Base-by-base conservation (phyloP, 371 early-diverging fungal species). In the Mucor sp. region DNA sequence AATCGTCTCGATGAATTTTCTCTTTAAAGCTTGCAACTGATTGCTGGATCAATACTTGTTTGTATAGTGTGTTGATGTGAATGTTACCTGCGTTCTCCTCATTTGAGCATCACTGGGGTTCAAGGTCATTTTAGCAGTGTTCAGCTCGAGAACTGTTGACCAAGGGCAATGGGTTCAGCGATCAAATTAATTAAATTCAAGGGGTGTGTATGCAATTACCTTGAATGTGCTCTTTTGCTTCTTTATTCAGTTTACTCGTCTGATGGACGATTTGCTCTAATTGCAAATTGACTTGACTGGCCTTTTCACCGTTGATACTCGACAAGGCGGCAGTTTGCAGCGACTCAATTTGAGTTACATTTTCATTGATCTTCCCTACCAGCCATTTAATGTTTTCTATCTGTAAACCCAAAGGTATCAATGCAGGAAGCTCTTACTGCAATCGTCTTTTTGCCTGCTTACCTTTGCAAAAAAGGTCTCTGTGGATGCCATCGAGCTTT, bases 1-100 rank as follows among this genome's bases (percentile, higher is more conserved):
- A 82, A 94, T 91, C 8, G 87, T 84, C 35, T 91, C 90, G 75
- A 93, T 66, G 67, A 94, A 93, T 72, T 86, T 88, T 63, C 91
- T 89, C 37, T 89, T 86, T 60, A 90, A 58, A 11, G 83, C 78
- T 6, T 78, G 27, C 8, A 53, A 39, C 21, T 66, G 25, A n/a
- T 21, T 23, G 28, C 0, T 28, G 84, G 76, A 70, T 87, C 81
- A 28, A 74, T 79, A 50, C 75, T 69, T 6, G n/a, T 30, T 27
- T 87, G 7, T n/a, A n/a, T 35, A 5, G 1, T 8, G 25, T 11
- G 25, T 12, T 80, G 41, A 88, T 86, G 19, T 67, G 21, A 72
- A 67, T 35, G 87, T 88, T 50, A 75, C 82, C 48, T 79, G 63
- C 23, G 70, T 68, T 43, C 19, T 21, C 2, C 62, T 44, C 62